These are phyloP conservation scores for Plasmodium chabaudi DNA, from an alignment of 169 alveolate genomes.

Conservation along the genomic window DNA sequence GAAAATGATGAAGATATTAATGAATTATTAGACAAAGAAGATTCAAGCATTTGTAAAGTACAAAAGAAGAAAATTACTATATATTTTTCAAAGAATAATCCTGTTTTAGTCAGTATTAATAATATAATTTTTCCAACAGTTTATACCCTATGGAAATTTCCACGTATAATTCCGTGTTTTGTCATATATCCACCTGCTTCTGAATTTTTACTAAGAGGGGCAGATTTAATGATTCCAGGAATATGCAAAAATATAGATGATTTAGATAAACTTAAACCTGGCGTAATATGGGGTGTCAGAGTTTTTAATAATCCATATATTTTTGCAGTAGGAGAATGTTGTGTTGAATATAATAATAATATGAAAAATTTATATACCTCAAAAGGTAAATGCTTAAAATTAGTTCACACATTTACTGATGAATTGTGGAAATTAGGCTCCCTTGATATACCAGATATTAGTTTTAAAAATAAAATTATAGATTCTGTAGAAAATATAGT, in stretches of 20 bases:
- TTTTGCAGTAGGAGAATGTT: conserved; percentile 38
- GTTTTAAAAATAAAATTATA: conserved; percentile 50
- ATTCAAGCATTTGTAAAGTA: conserved; percentile 45
- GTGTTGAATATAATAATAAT: conserved; percentile 68
- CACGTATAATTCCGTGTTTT: conserved; percentile 73
- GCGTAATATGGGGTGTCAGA: conserved; percentile 75
- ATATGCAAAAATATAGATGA: conserved; percentile 75
- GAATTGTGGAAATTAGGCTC: conserved; percentile 72
- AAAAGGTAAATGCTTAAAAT: conserved; percentile 74
- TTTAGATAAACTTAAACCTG: conserved; percentile 55
- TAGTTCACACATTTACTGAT: conserved; percentile 73
- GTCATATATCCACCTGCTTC: conserved; percentile 78
- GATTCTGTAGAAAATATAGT: conserved; percentile 58
- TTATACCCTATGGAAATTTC: conserved; percentile 78
- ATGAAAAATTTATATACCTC: conserved; percentile 19
- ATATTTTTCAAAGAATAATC: conserved; percentile 57
- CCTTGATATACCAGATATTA: conserved; percentile 43
- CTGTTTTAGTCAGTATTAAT: conserved; percentile 28
- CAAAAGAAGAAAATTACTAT: conserved; percentile 46
- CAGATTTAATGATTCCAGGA: conserved; percentile 82
- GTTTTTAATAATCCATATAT: conserved; percentile 76
- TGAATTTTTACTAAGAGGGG: conserved; percentile 77
- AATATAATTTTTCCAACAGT: conserved; percentile 60
- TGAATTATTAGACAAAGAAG: conserved; percentile 57
- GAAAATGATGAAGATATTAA: conserved; percentile 52